phyloP scores from a whole-genome alignment of 2,329 filamentous ascomycete genomes.

The Hyphodiscus sp. region DNA sequence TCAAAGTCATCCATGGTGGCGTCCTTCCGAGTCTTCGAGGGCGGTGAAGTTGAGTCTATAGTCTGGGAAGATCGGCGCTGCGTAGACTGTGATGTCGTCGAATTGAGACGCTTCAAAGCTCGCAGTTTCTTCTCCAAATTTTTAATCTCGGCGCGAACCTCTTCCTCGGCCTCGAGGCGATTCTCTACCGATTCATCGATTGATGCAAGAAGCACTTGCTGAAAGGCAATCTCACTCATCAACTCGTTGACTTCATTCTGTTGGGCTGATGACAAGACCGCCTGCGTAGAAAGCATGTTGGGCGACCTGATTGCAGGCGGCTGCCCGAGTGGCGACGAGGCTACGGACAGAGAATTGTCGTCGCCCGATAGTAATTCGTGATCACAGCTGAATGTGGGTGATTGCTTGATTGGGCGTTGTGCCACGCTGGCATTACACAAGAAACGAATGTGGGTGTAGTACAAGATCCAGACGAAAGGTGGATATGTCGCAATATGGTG shows the following conservation, averaged over 20 bases:
- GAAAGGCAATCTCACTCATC: conserved; percentile 37
- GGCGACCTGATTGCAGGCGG: background rate
- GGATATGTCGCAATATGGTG: too few species aligned
- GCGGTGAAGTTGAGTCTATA: background rate
- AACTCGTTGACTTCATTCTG: conserved; percentile 25
- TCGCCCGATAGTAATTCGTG: too few species aligned
- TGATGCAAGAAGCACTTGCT: conserved; percentile 38
- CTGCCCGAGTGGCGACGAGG: background rate
- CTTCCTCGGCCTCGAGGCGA: conserved; percentile 22
- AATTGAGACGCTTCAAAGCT: conserved; percentile 6
- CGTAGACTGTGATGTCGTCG: background rate
- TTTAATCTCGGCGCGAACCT: conserved; percentile 26
- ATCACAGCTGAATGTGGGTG: too few species aligned
- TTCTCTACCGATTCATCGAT: conserved; percentile 29
- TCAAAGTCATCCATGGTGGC: background rate
- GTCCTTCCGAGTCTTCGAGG: background rate
- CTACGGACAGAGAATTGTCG: background rate
- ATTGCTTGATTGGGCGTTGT: too few species aligned
- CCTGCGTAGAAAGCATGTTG: conserved; percentile 12
- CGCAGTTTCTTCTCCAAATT: conserved; percentile 27
- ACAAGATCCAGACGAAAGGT: too few species aligned
- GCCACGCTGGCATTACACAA: too few species aligned
- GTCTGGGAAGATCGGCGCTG: background rate
- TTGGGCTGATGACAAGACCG: background rate
- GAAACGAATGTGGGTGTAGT: too few species aligned